Evolutionary conservation across 441 rosid genomes (phyloP), one percentile per base, ranked within the genome.

Genomic region (Pelargonium cotyledonis): DNA sequence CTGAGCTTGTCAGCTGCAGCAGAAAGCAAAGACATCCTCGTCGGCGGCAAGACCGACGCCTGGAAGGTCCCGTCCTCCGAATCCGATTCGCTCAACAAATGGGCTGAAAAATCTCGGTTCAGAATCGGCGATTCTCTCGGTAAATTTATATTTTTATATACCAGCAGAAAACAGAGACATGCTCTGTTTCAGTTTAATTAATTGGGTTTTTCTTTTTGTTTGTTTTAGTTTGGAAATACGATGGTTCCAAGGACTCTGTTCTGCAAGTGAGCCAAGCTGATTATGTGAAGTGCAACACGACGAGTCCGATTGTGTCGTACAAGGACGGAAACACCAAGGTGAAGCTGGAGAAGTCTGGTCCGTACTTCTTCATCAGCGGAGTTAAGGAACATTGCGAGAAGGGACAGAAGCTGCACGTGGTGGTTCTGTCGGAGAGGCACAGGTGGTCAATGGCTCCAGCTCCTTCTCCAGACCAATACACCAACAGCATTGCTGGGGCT

Each of bases 291-390:
- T 95, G 97, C 84, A 91, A 85, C 69, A 82, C 80, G 0, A 55
- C 89, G 15, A 79, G 70, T 67, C 96, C 96, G 15, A 74, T 88
- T 29, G 81, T 78, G 8, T 87, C 80, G 70, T 82, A 84, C 88
- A 88, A 80, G 44, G 86, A 84, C 49, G 96, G 96, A 14, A 83
- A 83, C 75, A 85, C 90, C 1, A 90, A 84, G 69, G 88, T 95
- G 78, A 76, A 78, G 84, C 85, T 95, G 2, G 83, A 81, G n/a
- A 66, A 78, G 65, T 77, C 90, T 2, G 97, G 96, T 35, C 77
- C 97, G 0, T 84, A 72, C 83, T 95, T 78, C 70, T 95, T 90
- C 84, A 86, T 94, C 63, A 95, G 96, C 43, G 99, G 96, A 70
- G 87, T 85, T 0, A 76, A 85, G 76, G 90, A 86, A 8, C 90